Percentiles rank a stretch among this genome's conserved stretches.
These are phyloP conservation scores for Macrolepiota albuminosa DNA, from an alignment of 768 basidiomycete genomes.

Conservation along the genomic window DNA sequence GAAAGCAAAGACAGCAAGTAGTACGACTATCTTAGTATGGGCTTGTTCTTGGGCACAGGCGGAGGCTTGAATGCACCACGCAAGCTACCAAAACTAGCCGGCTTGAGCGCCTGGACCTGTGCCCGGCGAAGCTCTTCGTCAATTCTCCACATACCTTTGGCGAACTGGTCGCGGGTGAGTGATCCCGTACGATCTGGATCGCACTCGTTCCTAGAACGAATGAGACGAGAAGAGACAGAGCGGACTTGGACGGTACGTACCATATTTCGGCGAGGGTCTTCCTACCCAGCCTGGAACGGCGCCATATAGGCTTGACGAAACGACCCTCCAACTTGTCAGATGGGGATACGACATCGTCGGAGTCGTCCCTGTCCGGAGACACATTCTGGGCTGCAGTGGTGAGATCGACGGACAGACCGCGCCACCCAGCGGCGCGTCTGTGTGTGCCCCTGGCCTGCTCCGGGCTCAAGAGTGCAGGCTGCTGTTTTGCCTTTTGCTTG, in stretches of 20 bases:
- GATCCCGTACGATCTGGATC: conserved; percentile 50
- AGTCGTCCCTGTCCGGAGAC: not conserved
- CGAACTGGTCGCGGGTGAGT: conserved; percentile 64
- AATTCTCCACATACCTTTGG: conserved; percentile 81
- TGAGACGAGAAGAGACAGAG: not conserved
- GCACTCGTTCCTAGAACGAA: conserved; percentile 63
- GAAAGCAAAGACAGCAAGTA: not conserved
- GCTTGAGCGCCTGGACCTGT: conserved; percentile 35
- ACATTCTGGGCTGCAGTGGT: conserved; percentile 38
- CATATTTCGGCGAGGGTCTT: conserved; percentile 59
- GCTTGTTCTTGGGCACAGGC: conserved; percentile 17
- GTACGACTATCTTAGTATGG: conserved; percentile 24
- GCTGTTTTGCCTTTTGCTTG: conserved; percentile 26
- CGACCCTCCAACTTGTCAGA: conserved; percentile 52
- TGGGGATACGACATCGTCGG: conserved; percentile 24
- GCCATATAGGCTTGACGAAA: conserved; percentile 61
- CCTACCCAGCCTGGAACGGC: conserved; percentile 49
- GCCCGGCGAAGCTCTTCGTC: conserved; percentile 76
- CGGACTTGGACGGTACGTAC: conserved; percentile 31
- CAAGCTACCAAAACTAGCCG: conserved; percentile 21
- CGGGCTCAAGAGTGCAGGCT: conserved; percentile 29
- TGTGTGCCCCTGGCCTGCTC: conserved; percentile 33
- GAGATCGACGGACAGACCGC: conserved; percentile 65
- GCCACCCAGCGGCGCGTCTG: conserved; percentile 68
- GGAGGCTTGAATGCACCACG: conserved; percentile 17